These are phyloP conservation scores for Gossypium raimondii DNA, from an alignment of 345 rosid species.

Conservation along the genomic window DNA sequence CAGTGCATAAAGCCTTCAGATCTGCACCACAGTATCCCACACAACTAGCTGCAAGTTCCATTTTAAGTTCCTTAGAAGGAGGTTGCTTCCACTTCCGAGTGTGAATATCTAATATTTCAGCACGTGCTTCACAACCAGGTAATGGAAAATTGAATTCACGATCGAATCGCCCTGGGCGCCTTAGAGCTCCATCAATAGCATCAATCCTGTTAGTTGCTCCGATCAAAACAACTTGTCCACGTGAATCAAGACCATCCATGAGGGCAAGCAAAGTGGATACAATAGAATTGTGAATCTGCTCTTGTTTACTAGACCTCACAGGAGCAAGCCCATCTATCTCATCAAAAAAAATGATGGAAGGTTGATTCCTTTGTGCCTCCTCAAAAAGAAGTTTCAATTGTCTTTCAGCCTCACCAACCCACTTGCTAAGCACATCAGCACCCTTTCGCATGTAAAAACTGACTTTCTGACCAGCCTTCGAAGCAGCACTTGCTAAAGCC, in stretches of 20 bases:
- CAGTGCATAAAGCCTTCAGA: conserved; percentile 92
- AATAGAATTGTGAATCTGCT: conserved; percentile 97
- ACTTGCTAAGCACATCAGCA: conserved; percentile 99
- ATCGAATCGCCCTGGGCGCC: conserved; percentile 98
- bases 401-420: conserved; percentile 99
- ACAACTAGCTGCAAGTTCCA: conserved; percentile 93
- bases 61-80: conserved; percentile 74
- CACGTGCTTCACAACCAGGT: conserved; percentile 97
- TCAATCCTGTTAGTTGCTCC: conserved; percentile 99
- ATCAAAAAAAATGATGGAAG: conserved; percentile 95
- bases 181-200: conserved; percentile 98
- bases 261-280: conserved; percentile 96
- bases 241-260: conserved; percentile 99
- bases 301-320: conserved; percentile 98
- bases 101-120: conserved; percentile 92
- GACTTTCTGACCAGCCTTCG: conserved; percentile 99
- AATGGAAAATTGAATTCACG: conserved; percentile 95
- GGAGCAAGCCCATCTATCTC: conserved; percentile 99
- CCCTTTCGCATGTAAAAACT: conserved; percentile 99
- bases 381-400: conserved; percentile 93
- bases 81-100: conserved; percentile 97
- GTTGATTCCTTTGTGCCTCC: conserved; percentile 97
- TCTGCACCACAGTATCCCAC: conserved; percentile 99
- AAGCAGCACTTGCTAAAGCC: conserved; percentile 99
- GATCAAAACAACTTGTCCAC: conserved; percentile 98